phyloP scores from a whole-genome alignment of 106 monocot genomes.

The Acanthochlamys bracteata region DNA sequence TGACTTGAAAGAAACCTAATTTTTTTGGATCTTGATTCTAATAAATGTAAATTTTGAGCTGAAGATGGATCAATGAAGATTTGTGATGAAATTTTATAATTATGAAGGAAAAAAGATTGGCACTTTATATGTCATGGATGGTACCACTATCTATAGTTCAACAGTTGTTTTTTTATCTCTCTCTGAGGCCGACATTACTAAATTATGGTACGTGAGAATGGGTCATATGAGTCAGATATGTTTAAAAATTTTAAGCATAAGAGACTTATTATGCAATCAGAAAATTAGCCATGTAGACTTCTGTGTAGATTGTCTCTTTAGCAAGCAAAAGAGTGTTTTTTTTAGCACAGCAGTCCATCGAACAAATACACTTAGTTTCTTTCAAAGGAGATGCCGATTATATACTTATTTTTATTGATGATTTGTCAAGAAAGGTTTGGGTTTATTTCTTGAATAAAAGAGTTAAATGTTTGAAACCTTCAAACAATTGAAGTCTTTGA shows the following conservation, averaged over 20 bases:
- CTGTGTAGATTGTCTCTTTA: slow-evolving; percentile 5
- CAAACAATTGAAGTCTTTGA: slow-evolving; percentile 10
- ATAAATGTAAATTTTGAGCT: too few relatives aligned
- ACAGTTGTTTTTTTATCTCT: too few relatives aligned
- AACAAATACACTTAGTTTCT: slow-evolving; percentile 4
- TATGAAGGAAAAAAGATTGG: too few relatives aligned
- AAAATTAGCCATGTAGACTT: neutral
- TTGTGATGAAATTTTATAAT: too few relatives aligned
- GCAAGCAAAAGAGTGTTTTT: neutral
- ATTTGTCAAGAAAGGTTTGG: slow-evolving; percentile 6
- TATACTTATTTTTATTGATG: slow-evolving; percentile 4
- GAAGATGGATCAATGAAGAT: too few relatives aligned
- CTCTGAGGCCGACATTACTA: neutral
- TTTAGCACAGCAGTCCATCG: neutral
- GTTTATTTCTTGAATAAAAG: slow-evolving; percentile 10
- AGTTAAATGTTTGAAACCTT: slow-evolving; percentile 14
- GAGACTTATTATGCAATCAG: neutral
- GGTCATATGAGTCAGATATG: slow-evolving; percentile 8
- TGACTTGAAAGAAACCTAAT: too few relatives aligned
- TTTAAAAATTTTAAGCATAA: neutral
- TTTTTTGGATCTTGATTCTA: too few relatives aligned
- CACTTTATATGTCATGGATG: too few relatives aligned
- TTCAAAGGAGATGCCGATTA: slow-evolving; percentile 3
- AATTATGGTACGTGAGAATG: slow-evolving; percentile 5
- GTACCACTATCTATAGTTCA: too few relatives aligned